A percentile compares a stretch with the other conserved stretches of the same genome.
These are phyloP conservation scores for Physcia stellaris DNA, from an alignment of 495 filamentous ascomycete genomes.

Conservation along the genomic window DNA sequence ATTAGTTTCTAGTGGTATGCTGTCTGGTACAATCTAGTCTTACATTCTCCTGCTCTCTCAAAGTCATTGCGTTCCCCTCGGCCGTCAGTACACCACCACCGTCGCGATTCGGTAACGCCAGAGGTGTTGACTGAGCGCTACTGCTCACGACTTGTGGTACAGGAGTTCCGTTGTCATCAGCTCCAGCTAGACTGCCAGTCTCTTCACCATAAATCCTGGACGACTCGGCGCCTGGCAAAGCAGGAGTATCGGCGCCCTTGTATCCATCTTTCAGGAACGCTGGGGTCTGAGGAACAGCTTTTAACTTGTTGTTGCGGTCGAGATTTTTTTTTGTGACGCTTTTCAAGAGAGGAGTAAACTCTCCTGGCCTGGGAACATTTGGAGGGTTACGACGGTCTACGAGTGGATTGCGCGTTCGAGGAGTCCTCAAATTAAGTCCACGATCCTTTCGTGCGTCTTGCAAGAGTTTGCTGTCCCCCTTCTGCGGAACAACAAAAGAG, in stretches of 20 bases:
- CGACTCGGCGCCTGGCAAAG: conserved; percentile 42
- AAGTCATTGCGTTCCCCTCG: conserved; percentile 73
- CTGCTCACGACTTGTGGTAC: conserved; percentile 61
- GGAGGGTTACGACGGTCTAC: conserved; percentile 51
- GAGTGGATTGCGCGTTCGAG: conserved; percentile 51
- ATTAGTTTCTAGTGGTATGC: conserved; percentile 3
- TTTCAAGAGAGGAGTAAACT: conserved; percentile 90
- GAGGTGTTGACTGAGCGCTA: conserved; percentile 67
- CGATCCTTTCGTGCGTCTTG: conserved; percentile 50
- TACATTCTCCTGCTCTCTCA: conserved; percentile 89
- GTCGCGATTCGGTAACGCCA: conserved; percentile 49
- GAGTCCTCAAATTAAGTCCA: conserved; percentile 52
- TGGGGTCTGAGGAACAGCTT: conserved; percentile 52
- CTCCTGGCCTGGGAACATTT: conserved; percentile 47
- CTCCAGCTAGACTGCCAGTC: conserved; percentile 39
- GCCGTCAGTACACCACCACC: conserved; percentile 52
- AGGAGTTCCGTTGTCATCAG: conserved; percentile 43
- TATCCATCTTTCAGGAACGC: conserved; percentile 47
- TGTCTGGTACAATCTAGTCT: conserved; percentile 12
- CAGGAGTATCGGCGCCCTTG: conserved; percentile 50
- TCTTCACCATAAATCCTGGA: conserved; percentile 54
- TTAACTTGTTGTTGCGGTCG: conserved; percentile 43
- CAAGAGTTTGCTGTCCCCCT: conserved; percentile 57
- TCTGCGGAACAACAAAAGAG: conserved; percentile 75
- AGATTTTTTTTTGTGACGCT: conserved; percentile 74